phyloP scores from a whole-genome alignment of 2,329 filamentous ascomycete genomes.

The Macrophomina pseudophaseolina region DNA sequence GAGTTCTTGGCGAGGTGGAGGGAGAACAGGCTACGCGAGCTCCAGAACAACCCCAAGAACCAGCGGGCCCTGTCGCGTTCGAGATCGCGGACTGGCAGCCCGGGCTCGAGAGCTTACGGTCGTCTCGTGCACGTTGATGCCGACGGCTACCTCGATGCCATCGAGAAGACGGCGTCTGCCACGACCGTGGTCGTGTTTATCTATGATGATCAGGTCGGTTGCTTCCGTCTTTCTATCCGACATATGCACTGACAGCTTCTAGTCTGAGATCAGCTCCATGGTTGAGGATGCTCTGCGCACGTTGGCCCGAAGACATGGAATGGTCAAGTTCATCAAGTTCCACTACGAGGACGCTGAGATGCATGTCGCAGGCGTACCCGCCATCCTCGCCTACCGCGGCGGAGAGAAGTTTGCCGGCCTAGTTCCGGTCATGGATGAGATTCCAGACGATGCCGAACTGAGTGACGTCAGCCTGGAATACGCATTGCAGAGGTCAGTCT shows the following conservation, averaged over 20 bases:
- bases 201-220: slow-evolving; percentile 80
- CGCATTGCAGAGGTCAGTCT: slow-evolving; percentile 59
- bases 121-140: slow-evolving; percentile 84
- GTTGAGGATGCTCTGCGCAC: slow-evolving; percentile 79
- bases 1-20: slow-evolving; percentile 85
- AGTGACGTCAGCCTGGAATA: slow-evolving; percentile 62
- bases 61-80: slow-evolving; percentile 49
- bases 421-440: slow-evolving; percentile 83
- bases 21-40: slow-evolving; percentile 75
- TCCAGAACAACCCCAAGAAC: slow-evolving; percentile 66
- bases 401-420: slow-evolving; percentile 91
- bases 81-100: slow-evolving; percentile 70
- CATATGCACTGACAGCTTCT: slow-evolving; percentile 28
- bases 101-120: slow-evolving; percentile 79
- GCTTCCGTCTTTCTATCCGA: slow-evolving; percentile 13
- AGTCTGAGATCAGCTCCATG: slow-evolving; percentile 79
- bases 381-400: slow-evolving; percentile 84
- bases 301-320: slow-evolving; percentile 72
- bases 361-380: slow-evolving; percentile 84
- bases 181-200: slow-evolving; percentile 93
- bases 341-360: slow-evolving; percentile 94
- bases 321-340: slow-evolving; percentile 86
- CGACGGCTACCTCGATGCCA: slow-evolving; percentile 90
- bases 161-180: slow-evolving; percentile 83
- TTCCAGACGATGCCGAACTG: slow-evolving; percentile 65